phyloP scores from a whole-genome alignment of 1,284 basidiomycete species.

The Leccinum laetum region DNA sequence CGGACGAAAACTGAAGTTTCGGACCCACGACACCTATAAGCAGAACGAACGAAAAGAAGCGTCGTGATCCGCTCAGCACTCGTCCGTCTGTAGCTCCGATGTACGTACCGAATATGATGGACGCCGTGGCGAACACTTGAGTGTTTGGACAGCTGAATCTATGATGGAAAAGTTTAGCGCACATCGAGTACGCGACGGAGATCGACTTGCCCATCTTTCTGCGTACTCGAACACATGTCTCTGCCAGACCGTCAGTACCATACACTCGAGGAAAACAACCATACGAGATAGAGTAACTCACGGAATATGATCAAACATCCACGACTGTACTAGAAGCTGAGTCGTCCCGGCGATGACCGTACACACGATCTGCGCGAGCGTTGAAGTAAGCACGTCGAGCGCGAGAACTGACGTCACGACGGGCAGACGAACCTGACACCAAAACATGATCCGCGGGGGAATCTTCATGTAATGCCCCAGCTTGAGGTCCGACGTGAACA shows the following conservation, averaged over 20 bases:
- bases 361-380: conserved; percentile 33
- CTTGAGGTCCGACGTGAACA: conserved; percentile 46
- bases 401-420: not conserved
- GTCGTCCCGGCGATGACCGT: conserved; percentile 41
- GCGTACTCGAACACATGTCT: conserved; percentile 31
- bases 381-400: not conserved
- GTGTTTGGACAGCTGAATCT: conserved; percentile 38
- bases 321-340: conserved; percentile 43
- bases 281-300: conserved; percentile 1
- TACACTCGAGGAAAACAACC: not conserved
- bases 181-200: not conserved
- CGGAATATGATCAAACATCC: conserved; percentile 42
- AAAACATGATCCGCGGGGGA: conserved; percentile 47
- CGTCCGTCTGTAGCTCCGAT: not conserved
- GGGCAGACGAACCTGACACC: conserved; percentile 32
- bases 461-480: conserved; percentile 56
- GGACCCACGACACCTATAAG: conserved; percentile 40
- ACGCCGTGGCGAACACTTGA: conserved; percentile 39
- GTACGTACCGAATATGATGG: conserved; percentile 35
- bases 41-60: not conserved
- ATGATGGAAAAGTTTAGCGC: not conserved
- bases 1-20: conserved; percentile 38
- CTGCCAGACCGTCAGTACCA: conserved; percentile 12
- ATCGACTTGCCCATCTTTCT: conserved; percentile 32
- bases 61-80: not conserved